Percentiles rank a stretch among this genome's conserved stretches.
Evolutionary conservation across 75 land plant species (phyloP).

Genomic region (Gnetum montanum): DNA sequence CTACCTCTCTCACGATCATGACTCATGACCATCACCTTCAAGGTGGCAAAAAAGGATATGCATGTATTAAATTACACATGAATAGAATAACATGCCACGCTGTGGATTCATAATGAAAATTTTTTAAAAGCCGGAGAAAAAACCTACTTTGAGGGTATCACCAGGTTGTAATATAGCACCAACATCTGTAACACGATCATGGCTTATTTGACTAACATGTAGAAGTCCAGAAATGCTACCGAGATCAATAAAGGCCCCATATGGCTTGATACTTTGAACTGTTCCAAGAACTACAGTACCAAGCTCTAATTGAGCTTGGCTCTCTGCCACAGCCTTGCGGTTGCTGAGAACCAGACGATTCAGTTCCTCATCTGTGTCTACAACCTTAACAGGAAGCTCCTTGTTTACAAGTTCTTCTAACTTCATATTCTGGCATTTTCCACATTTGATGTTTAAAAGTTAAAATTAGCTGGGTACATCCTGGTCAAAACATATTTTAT

Average conservation of each 20-base stretch:
- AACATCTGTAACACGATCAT: slow-evolving; percentile 87
- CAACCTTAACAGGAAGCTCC: slow-evolving; percentile 75
- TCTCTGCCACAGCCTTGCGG: slow-evolving; percentile 90
- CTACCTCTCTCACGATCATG: slow-evolving; percentile 96
- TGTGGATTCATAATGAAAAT: neutral
- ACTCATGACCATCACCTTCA: slow-evolving; percentile 91
- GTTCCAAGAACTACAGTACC: slow-evolving; percentile 92
- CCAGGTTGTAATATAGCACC: slow-evolving; percentile 89
- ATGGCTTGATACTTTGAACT: slow-evolving; percentile 91
- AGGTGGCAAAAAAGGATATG: neutral
- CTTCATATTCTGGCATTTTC: slow-evolving; percentile 52
- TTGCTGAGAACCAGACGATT: slow-evolving; percentile 81
- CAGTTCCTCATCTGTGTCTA: slow-evolving; percentile 95
- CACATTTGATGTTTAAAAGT: no score
- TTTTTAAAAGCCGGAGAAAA: neutral
- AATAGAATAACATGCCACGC: neutral
- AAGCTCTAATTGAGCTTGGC: slow-evolving; percentile 80
- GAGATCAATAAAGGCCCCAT: slow-evolving; percentile 94
- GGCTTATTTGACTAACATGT: slow-evolving; percentile 98
- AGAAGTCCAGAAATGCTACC: slow-evolving; percentile 93
- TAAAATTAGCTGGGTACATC: no score
- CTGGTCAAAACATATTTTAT: no score
- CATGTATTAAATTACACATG: neutral
- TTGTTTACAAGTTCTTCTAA: slow-evolving; percentile 72
- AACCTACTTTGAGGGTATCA: slow-evolving; percentile 76